Percentiles rank a stretch among this genome's conserved stretches.
Evolutionary conservation across 2,329 filamentous ascomycete genomes (phyloP).

Genomic region (Hymenoscyphus albidus): DNA sequence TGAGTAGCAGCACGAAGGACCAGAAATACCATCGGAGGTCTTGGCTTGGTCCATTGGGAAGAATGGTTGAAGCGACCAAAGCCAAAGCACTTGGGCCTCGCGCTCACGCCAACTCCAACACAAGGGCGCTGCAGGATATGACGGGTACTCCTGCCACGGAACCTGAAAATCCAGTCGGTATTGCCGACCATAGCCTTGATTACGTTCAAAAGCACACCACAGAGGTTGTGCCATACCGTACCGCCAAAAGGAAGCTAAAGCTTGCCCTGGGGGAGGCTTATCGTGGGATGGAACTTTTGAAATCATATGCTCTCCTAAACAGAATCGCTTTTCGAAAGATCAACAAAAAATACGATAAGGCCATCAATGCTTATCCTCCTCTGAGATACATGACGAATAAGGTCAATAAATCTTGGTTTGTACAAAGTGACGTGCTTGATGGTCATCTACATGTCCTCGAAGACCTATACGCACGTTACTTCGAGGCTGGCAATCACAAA

Average conservation of each 20-base stretch:
- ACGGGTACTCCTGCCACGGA: constrained; percentile 32
- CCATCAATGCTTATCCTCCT: constrained; percentile 70
- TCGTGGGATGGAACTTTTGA: constrained; percentile 83
- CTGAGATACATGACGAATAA: constrained; percentile 86
- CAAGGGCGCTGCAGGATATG: constrained; percentile 55
- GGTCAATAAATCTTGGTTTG: constrained; percentile 87
- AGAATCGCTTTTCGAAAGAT: constrained; percentile 93
- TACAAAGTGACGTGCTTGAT: constrained; percentile 81
- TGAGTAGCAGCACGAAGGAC: constrained; percentile 22
- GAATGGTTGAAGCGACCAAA: constrained; percentile 35
- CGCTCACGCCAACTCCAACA: constrained; percentile 53
- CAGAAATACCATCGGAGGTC: constrained; percentile 18
- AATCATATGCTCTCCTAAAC: constrained; percentile 86
- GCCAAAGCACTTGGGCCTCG: constrained; percentile 45
- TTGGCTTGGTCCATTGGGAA: constrained; percentile 50
- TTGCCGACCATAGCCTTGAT: constrained; percentile 40
- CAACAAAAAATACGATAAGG: constrained; percentile 98
- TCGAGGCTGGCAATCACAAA: constrained; percentile 90
- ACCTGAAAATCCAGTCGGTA: constrained; percentile 40
- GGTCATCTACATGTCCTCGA: constrained; percentile 76
- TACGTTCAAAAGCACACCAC: constrained; percentile 46
- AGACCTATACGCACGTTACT: constrained; percentile 90
- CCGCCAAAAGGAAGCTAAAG: constrained; percentile 89
- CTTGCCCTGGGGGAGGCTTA: constrained; percentile 90
- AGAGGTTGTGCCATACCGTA: constrained; percentile 73